Base-by-base conservation (phyloP, 2,329 filamentous ascomycete species). In the Ophiostoma piceae region DNA sequence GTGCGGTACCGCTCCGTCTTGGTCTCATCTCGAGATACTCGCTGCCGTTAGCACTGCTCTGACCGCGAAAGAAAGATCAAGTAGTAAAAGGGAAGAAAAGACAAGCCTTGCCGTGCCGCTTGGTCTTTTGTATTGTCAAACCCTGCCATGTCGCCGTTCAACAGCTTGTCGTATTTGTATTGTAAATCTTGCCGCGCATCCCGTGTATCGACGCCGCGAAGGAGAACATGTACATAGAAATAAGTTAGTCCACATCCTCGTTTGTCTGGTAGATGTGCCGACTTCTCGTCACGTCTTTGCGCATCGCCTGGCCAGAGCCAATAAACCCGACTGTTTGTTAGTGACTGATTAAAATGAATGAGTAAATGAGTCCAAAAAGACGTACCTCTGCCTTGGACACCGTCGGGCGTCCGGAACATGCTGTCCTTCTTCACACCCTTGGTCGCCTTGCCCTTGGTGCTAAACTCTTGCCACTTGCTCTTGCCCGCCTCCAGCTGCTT, bases 391-490 rank as follows among this genome's bases (percentile, higher is more conserved):
- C 91, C 94, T 76, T 92, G 87, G 32, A 95, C 86, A 72, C 92
- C 90, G 41, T 96, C 93, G 0, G 93, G 92, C 2, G 94, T 97
- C 66, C 94, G 89, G 79, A 97, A 97, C 94, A 97, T 97, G 84
- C 92, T 96, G 67, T 97, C 92, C 81, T 97, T 97, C 82, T 94
- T 94, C 66, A 81, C 80, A 60, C 81, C 80, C 4, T 90, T 90
- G 73, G 83, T 87, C 73, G 87, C 82, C 77, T 92, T 94, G 66
- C 84, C 86, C 79, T 96, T 97, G 76, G 85, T 84, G 74, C 88
- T 91, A 79, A 97, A 99, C 73, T 96, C 92, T 78, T 97, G 91
- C 95, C 95, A 99, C 78, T 95, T 97, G 76, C 82, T 91, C 83
- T 97, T 96, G 76, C 91, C 90, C 73, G 89, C 91, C 81, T 98